phyloP scores from a whole-genome alignment of 768 basidiomycete species.

The Collybia sp. region DNA sequence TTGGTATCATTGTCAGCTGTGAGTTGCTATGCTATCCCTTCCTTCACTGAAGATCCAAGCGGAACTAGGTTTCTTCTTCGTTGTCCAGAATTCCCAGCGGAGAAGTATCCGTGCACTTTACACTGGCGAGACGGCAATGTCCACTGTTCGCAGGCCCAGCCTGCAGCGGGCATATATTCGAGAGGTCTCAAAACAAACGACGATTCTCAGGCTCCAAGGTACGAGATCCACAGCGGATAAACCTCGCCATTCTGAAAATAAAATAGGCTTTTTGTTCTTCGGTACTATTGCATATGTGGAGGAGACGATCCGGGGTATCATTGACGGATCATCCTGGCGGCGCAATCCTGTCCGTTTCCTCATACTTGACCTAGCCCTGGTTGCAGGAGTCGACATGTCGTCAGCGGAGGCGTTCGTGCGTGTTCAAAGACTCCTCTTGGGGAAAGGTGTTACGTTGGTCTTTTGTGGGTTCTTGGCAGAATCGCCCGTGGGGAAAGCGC shows the following conservation, averaged over 20 bases:
- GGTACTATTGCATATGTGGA: slow-evolving; percentile 92
- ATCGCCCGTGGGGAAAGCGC: slow-evolving; percentile 63
- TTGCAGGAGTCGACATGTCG: slow-evolving; percentile 90
- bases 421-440: slow-evolving; percentile 74
- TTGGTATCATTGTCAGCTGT: slow-evolving; percentile 92
- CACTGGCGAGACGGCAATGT: slow-evolving; percentile 80
- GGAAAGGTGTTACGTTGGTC: slow-evolving; percentile 77
- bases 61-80: slow-evolving; percentile 81
- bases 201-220: slow-evolving; percentile 85
- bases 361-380: slow-evolving; percentile 81
- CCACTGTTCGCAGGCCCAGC: slow-evolving; percentile 86
- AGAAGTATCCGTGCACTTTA: slow-evolving; percentile 80
- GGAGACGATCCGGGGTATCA: slow-evolving; percentile 71
- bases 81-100: slow-evolving; percentile 89
- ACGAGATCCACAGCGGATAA: background rate
- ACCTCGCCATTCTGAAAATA: background rate
- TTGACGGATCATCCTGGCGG: slow-evolving; percentile 69
- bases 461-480: slow-evolving; percentile 77
- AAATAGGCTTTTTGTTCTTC: slow-evolving; percentile 81
- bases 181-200: slow-evolving; percentile 90
- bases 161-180: slow-evolving; percentile 86
- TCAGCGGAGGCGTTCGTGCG: slow-evolving; percentile 94
- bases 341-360: slow-evolving; percentile 83
- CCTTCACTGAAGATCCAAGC: background rate
- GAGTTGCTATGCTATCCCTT: slow-evolving; percentile 20